Base-by-base conservation (phyloP, 805 yeast genomes). In the Metschnikowia koreensis region DNA sequence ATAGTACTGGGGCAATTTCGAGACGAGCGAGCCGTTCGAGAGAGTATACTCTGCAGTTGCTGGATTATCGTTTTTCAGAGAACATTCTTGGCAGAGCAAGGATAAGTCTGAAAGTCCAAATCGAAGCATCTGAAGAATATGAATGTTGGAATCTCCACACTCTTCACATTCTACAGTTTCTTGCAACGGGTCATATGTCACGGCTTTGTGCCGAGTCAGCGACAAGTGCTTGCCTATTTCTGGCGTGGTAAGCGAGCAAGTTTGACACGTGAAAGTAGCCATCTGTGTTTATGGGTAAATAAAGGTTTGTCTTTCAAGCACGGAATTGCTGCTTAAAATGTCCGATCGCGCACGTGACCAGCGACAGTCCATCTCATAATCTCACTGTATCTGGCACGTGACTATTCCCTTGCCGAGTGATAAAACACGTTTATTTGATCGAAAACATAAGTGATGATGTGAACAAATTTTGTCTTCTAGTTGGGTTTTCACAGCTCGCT, bases 31-130 rank as follows among this genome's bases (percentile, higher is more conserved):
- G 3, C 87, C 87, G 57, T 82, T 82, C 1, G 76, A 68, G 4
- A 81, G 59, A 2, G 82, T 67, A 56, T 82, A 81, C 46, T 75
- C 76, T 1, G 82, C 77, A 1, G 79, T 69, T 0, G 84, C 77
- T 7, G 47, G 22, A 1, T 12, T 37, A 12, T 75, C 81, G 29
- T 70, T 75, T 53, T 77, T 79, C 34, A 56, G 59, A 17, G 74
- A 64, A 61, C 87, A 82, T 5, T 53, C 44, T 33, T 67, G 68
- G 60, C 87, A 82, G 17, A 80, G 62, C 52, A 81, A 63, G 0
- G 75, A 64, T 75, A 82, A 77, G 58, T 81, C 85, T 15, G 78
- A 73, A 29, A 83, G 80, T 1, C 83, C 86, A 60, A 73, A 79
- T 38, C 86, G 63, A 7, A 79, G 68, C 42, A 82, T 69, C 46